Evolutionary conservation across 2,329 filamentous ascomycete genomes (phyloP).

Genomic region (Hypoxylon sp.): DNA sequence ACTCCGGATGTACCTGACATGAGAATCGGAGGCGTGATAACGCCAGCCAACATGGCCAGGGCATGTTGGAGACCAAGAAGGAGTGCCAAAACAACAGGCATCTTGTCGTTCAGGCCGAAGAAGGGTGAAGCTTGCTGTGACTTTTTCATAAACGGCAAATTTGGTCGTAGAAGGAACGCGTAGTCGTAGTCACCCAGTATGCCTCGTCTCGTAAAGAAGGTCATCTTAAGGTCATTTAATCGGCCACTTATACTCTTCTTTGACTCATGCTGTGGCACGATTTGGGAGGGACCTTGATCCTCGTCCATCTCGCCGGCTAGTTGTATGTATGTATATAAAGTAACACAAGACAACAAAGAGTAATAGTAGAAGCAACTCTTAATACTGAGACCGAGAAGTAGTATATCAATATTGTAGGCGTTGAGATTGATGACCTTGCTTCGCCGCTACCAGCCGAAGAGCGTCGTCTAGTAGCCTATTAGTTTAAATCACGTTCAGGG

Average conservation of each 20-base stretch:
- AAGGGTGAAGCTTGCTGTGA: conserved; percentile 75
- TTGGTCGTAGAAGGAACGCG: conserved; percentile 85
- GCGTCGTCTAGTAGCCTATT: conserved; percentile 8
- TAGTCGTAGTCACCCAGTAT: conserved; percentile 92
- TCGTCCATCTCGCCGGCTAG: conserved; percentile 64
- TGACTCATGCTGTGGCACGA: conserved; percentile 59
- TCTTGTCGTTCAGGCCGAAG: conserved; percentile 84
- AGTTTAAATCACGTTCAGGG: conserved; percentile 1
- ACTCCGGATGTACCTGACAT: conserved; percentile 73
- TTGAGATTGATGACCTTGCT: background rate
- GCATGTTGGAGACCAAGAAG: conserved; percentile 85
- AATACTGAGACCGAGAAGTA: background rate
- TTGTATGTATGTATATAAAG: background rate
- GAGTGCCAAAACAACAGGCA: conserved; percentile 81
- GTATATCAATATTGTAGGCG: conserved; percentile 1
- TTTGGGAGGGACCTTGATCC: conserved; percentile 66
- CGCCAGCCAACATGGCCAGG: conserved; percentile 80
- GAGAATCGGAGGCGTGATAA: conserved; percentile 85
- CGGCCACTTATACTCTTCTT: conserved; percentile 54
- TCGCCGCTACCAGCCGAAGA: conserved; percentile 2
- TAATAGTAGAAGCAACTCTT: background rate
- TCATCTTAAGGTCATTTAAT: conserved; percentile 55
- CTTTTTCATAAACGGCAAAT: conserved; percentile 85
- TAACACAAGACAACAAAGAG: background rate
- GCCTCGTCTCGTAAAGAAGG: conserved; percentile 75